Evolutionary conservation across 345 rosid genomes (phyloP).

Genomic region (Camelina sativa): DNA sequence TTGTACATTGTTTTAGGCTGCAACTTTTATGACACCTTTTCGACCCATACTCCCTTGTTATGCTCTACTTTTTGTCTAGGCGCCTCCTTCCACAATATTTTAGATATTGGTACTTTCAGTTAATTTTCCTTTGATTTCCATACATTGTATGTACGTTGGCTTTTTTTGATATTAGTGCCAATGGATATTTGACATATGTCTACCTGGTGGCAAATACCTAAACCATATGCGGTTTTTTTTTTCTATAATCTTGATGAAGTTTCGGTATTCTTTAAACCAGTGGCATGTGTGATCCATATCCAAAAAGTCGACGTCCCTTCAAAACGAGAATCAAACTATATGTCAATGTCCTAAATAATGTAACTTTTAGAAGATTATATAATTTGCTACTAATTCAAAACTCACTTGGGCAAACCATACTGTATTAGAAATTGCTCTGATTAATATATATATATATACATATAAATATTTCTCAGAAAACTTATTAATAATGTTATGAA

Average conservation of each 20-base stretch:
- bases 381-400: neutral
- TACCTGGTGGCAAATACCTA: neutral
- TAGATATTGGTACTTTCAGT: neutral
- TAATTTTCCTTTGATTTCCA: neutral
- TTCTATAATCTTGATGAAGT: neutral
- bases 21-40: conserved; percentile 7
- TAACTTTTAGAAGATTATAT: neutral
- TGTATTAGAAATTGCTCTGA: no score
- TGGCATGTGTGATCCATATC: neutral
- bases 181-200: neutral
- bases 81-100: neutral
- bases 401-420: neutral
- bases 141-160: neutral
- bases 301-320: neutral
- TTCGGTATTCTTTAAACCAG: neutral
- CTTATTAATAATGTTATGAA: neutral
- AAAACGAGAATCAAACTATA: neutral
- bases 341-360: neutral
- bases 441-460: no score
- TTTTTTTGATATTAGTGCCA: conserved; percentile 3
- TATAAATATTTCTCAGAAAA: neutral
- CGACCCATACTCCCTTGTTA: conserved; percentile 24
- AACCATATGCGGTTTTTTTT: neutral
- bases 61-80: conserved; percentile 13
- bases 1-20: conserved; percentile 13